Conservation (phyloP, 306 rosid genomes). For the Delonix regia region DNA sequence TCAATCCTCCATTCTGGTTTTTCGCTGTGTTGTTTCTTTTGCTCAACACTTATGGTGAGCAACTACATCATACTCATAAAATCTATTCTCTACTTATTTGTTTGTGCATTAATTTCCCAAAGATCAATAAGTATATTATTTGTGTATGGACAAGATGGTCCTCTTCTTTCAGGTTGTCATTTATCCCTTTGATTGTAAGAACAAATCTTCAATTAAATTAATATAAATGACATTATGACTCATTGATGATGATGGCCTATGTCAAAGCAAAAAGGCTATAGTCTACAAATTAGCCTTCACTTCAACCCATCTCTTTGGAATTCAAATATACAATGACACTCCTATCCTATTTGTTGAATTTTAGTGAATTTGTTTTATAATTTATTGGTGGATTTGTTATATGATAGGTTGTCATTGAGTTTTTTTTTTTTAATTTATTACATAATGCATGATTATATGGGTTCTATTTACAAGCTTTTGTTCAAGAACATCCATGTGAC, state of each 20-base stretch:
- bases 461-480: too few species aligned
- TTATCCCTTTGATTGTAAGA: constrained; percentile 83
- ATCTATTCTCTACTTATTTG: neutral
- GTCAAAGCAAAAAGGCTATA: too few species aligned
- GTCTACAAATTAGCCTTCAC: too few species aligned
- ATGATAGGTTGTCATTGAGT: too few species aligned
- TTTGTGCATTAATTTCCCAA: neutral
- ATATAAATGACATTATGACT: neutral
- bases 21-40: constrained; percentile 76
- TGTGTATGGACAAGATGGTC: constrained; percentile 63
- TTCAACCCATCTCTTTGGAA: too few species aligned
- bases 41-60: constrained; percentile 72
- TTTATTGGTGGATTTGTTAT: too few species aligned
- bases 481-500: too few species aligned
- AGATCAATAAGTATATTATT: neutral
- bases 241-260: neutral
- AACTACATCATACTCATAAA: neutral
- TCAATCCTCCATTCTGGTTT: constrained; percentile 87
- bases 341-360: too few species aligned
- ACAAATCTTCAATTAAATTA: neutral
- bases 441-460: too few species aligned
- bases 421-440: too few species aligned
- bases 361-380: too few species aligned
- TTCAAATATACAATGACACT: too few species aligned
- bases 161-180: constrained; percentile 77